Base-by-base conservation (phyloP, 345 rosid genomes). In the Rhodamnia argentea region DNA sequence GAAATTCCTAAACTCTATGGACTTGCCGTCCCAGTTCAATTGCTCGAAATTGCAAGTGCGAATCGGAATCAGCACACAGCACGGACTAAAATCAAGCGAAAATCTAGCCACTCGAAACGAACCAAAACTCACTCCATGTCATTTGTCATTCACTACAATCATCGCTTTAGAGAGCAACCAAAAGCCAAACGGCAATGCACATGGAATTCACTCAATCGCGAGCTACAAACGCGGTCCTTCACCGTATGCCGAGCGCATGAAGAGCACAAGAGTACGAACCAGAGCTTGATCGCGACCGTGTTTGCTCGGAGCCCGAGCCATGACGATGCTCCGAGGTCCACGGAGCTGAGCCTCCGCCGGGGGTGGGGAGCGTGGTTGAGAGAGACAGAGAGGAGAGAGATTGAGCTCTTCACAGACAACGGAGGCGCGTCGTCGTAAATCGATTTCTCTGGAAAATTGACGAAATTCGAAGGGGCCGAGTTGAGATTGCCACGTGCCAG, bases 231-330 rank as follows among this genome's bases (percentile, higher is more conserved):
- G 75, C 32, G 13, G 37, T 44, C 59, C 54, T 18, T 44, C 84
- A 44, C 50, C 37, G 1, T 60, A 58, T 37, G 16, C 24, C 42
- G 82, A 62, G 52, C n/a, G 84, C 23, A 59, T 22, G 57, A 11
- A 50, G 18, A 40, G 2, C 13, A 24, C 26, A 44, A 83, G 56
- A 87, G 78, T 27, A 64, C 85, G 78, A 87, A 95, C 98, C 93
- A 90, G 90, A 62, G 94, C 84, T 87, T 90, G 95, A 88, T 94
- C 98, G 20, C 93, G 94, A 44, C 90, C 92, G 87, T 94, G 96
- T 87, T 94, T 96, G 85, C 85, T 89, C 75, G 94, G 92, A 83
- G 84, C 87, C 78, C 88, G 85, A 89, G 91, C 90, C 93, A 90
- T 91, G 64, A 18, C 84, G 13, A 15, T 14, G 37, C 55, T 51